phyloP scores from a whole-genome alignment of 139 green algal genomes.

The Edaphochlamys debaryana region DNA sequence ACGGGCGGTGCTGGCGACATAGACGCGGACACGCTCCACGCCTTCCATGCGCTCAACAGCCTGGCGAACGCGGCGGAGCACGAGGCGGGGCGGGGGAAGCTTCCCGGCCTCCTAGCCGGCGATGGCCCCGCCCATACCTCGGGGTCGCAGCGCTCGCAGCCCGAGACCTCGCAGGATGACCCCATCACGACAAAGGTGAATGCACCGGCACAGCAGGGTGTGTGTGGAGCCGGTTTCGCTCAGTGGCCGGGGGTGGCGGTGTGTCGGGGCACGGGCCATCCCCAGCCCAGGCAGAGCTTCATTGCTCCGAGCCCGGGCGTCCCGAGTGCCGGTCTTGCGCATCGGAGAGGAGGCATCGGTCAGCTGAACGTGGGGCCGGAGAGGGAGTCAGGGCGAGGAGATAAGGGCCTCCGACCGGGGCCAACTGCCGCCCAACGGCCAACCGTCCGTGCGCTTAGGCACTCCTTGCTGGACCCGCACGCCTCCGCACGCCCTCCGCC shows the following conservation, averaged over 20 bases:
- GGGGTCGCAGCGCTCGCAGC: slow-evolving; percentile 33
- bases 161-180: slow-evolving; percentile 42
- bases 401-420: no score
- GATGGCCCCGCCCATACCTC: neutral
- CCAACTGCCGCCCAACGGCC: no score
- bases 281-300: no score
- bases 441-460: no score
- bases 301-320: neutral
- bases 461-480: no score
- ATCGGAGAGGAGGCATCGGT: no score
- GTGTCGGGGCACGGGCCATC: no score
- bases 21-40: slow-evolving; percentile 20
- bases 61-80: slow-evolving; percentile 20
- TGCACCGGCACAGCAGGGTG: neutral
- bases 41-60: slow-evolving; percentile 35
- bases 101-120: neutral
- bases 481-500: no score
- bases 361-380: no score
- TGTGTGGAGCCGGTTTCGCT: no score
- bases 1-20: neutral
- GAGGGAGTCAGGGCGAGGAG: no score
- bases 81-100: slow-evolving; percentile 27
- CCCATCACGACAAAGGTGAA: slow-evolving; percentile 37
- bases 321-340: neutral
- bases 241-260: no score